Evolutionary conservation across 176 grass and related monocot species (phyloP), one percentile per base, ranked within the genome.

Genomic region (Aegilops bicornis): DNA sequence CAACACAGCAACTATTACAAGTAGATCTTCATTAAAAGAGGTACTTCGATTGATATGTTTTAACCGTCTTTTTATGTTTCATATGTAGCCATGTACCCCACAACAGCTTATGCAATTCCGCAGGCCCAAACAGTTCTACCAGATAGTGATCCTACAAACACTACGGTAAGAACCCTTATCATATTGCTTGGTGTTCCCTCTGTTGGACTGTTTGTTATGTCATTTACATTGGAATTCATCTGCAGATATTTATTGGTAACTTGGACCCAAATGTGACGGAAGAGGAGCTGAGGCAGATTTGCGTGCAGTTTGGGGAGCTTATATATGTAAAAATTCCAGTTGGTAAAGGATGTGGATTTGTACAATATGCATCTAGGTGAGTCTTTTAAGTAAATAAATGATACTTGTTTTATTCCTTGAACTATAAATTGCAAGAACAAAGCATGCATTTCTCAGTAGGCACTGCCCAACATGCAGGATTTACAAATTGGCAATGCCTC

Each of bases 201-300:
- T 76, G 67, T 80, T 77, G 59, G 56, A 59, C 20, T 59, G 81
- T 19, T 88, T 22, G 81, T 19, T 88, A 56, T 88, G 67, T n/a
- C 43, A 80, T 90, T 95, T 89, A 80, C 67, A 11, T 73, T 90
- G 76, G 71, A 45, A 69, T 59, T 58, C 15, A 29, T 72, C 81
- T 96, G 74, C 89, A 99, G 97, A 99, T 99, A 89, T 96, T 96
- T 94, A 89, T 96, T 81, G 97, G 97, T 52, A 92, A 96, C 70
- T 90, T 99, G 94, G 97, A 99, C 52, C 92, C 90, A 10, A 99
- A 94, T 87, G 87, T 96, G 83, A 91, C 88, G 16, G 94, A 99
- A 90, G 97, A 96, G 64, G 97, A 99, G 81, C 81, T 99, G 77
- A 96, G 83, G 87, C 92, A 96, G 77, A 91, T 94, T 39, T 99